Percentiles rank a stretch among this genome's conserved stretches.
Evolutionary conservation across 179 eudicot species (phyloP).

Genomic region (Sideroxylon spinosum): DNA sequence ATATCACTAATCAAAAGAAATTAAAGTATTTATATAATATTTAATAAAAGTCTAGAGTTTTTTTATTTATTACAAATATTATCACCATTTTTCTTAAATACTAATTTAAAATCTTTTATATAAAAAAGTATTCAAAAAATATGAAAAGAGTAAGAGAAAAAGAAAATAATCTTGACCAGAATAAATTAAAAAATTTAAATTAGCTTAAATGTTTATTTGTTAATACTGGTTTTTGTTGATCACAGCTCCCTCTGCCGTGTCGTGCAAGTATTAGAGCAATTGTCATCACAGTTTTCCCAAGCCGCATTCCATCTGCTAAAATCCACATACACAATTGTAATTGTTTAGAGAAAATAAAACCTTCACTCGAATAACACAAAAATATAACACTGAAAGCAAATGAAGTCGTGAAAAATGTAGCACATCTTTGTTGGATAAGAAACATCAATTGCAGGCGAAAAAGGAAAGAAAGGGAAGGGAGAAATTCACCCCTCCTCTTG

Average conservation of each 20-base stretch:
- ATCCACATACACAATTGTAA: slow-evolving; percentile 30
- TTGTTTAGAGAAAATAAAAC: slow-evolving; percentile 12
- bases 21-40: no score
- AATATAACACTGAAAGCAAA: neutral
- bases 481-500: slow-evolving; percentile 59
- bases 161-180: no score
- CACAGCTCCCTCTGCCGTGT: slow-evolving; percentile 36
- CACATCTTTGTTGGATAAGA: neutral
- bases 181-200: no score
- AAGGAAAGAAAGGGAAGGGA: neutral
- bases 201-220: no score
- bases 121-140: no score
- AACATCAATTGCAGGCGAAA: neutral
- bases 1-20: no score
- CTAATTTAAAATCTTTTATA: no score
- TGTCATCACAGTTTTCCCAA: slow-evolving; percentile 70
- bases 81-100: no score
- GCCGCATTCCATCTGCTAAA: slow-evolving; percentile 72
- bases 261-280: slow-evolving; percentile 50
- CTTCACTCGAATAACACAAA: neutral
- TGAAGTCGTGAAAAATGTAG: neutral
- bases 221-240: slow-evolving; percentile 16
- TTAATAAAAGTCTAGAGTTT: no score
- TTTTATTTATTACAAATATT: no score
- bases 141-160: no score